A percentile compares a stretch with the other conserved stretches of the same genome.
phyloP scores from a whole-genome alignment of 768 basidiomycete species.

The Pilatotrama ljubarskyi region DNA sequence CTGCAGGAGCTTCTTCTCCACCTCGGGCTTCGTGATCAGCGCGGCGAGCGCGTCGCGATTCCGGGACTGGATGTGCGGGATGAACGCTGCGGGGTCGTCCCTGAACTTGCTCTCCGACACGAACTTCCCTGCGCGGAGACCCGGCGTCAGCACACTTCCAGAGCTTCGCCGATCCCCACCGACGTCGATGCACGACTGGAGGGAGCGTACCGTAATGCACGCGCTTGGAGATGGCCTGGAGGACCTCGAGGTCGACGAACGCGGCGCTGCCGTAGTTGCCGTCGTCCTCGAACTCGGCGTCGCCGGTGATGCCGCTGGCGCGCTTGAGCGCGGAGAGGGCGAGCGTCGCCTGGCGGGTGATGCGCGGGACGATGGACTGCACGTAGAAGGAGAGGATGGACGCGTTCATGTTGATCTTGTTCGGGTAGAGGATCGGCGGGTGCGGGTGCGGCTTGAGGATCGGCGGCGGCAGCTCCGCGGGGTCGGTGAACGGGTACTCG shows the following conservation, averaged over 20 bases:
- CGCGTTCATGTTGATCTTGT: constrained; percentile 82
- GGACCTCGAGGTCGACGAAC: constrained; percentile 90
- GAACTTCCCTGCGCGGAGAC: constrained; percentile 76
- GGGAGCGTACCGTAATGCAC: constrained; percentile 93
- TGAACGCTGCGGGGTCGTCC: constrained; percentile 81
- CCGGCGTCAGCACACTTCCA: constrained; percentile 3
- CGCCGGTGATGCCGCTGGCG: constrained; percentile 62
- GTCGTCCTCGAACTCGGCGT: constrained; percentile 83
- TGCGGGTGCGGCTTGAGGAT: constrained; percentile 73
- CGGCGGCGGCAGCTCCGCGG: constrained; percentile 70
- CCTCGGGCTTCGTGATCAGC: constrained; percentile 96
- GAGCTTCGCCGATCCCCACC: background rate
- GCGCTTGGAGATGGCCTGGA: constrained; percentile 97
- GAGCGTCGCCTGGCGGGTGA: constrained; percentile 73
- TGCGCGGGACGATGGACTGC: constrained; percentile 82
- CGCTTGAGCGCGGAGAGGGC: constrained; percentile 66
- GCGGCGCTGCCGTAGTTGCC: constrained; percentile 97
- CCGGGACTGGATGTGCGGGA: constrained; percentile 85
- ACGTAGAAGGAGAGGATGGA: constrained; percentile 91
- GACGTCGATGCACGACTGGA: no score
- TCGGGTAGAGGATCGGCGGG: constrained; percentile 77
- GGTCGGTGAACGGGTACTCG: constrained; percentile 90
- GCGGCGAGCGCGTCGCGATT: constrained; percentile 78
- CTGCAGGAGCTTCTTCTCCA: constrained; percentile 81
- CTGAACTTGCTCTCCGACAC: constrained; percentile 97